Evolutionary conservation across 2,329 filamentous ascomycete genomes (phyloP).

Genomic region (Cercospora sojina): DNA sequence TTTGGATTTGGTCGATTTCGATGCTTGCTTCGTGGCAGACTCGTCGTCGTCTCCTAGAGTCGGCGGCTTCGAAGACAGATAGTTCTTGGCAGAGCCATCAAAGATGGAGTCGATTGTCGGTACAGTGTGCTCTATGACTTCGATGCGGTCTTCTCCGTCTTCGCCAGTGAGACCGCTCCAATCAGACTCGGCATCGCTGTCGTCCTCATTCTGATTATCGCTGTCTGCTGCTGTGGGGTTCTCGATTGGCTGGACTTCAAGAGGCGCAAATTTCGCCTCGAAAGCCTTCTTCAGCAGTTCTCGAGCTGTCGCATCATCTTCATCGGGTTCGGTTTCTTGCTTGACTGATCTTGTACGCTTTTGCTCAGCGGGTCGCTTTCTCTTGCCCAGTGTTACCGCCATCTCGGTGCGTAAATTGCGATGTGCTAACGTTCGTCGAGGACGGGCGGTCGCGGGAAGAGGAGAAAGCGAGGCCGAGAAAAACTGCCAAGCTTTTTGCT

Average conservation of each 20-base stretch:
- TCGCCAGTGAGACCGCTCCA: conserved; percentile 63
- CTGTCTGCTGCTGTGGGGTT: conserved; percentile 34
- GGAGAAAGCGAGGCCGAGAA: not conserved
- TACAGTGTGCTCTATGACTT: conserved; percentile 45
- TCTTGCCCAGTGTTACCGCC: conserved; percentile 47
- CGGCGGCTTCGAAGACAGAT: conserved; percentile 62
- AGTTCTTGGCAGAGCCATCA: conserved; percentile 60
- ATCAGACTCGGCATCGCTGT: conserved; percentile 48
- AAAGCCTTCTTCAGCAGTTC: conserved; percentile 82
- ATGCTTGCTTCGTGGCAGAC: conserved; percentile 26
- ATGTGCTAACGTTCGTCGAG: conserved; percentile 7
- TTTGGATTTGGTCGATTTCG: conserved; percentile 22
- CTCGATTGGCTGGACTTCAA: conserved; percentile 36
- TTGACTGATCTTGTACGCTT: conserved; percentile 20
- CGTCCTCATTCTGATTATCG: conserved; percentile 31
- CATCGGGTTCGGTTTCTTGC: conserved; percentile 24
- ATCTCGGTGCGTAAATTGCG: conserved; percentile 32
- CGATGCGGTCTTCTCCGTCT: conserved; percentile 42
- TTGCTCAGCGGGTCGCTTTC: conserved; percentile 44
- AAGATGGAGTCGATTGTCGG: conserved; percentile 38
- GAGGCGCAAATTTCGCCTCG: conserved; percentile 79
- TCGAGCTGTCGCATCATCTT: conserved; percentile 54
- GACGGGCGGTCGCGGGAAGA: not conserved
- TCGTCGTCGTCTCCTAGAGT: conserved; percentile 25
- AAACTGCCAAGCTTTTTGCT: conserved; percentile 9